Conservation (phyloP, 768 basidiomycete species). For the Amanita phalloides region DNA sequence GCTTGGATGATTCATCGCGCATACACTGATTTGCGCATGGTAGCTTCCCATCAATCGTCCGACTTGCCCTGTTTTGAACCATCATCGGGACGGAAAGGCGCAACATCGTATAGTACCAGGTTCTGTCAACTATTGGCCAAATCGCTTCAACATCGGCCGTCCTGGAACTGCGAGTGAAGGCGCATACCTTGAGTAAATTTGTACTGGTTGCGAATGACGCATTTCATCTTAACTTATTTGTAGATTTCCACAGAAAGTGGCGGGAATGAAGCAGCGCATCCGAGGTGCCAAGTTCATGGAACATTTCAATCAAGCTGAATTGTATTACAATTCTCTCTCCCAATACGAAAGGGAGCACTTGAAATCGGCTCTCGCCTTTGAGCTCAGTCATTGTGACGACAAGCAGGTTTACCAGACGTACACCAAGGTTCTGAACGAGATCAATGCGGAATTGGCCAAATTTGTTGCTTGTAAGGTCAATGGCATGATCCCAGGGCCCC, state of each 20-base stretch:
- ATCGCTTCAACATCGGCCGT: conserved; percentile 41
- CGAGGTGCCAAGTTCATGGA: conserved; percentile 72
- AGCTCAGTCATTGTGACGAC: conserved; percentile 79
- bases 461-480: conserved; percentile 58
- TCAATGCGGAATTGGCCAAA: conserved; percentile 66
- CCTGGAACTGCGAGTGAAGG: conserved; percentile 42
- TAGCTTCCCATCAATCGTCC: conserved; percentile 81
- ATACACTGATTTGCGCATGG: background rate
- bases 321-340: conserved; percentile 78
- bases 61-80: conserved; percentile 64
- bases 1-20: background rate
- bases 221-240: conserved; percentile 10
- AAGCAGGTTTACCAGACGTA: conserved; percentile 57
- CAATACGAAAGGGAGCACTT: conserved; percentile 65
- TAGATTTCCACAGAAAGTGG: conserved; percentile 38
- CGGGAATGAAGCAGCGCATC: conserved; percentile 47
- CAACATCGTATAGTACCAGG: conserved; percentile 50
- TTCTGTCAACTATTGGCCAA: conserved; percentile 74
- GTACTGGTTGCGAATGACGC: background rate
- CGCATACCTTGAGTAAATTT: conserved; percentile 43
- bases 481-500: conserved; percentile 41
- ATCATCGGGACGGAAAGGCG: conserved; percentile 50
- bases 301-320: conserved; percentile 60
- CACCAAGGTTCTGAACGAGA: conserved; percentile 55
- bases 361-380: conserved; percentile 63